These are phyloP conservation scores for Suzukiozyma palmioleophila DNA, from an alignment of 1,139 yeast species.

Conservation along the genomic window DNA sequence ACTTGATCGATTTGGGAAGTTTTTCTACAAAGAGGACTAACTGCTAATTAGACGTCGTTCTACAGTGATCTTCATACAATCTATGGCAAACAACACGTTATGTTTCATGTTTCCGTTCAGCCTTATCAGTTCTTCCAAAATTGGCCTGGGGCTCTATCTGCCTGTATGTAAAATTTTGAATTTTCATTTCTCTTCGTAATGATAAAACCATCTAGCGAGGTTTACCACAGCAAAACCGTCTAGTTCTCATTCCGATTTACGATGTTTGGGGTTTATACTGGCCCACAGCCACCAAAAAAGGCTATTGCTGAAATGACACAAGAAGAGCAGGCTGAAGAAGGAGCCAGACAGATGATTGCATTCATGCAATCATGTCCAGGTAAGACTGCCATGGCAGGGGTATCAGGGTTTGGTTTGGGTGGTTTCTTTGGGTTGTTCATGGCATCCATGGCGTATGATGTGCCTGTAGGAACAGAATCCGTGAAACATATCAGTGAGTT, in stretches of 20 bases:
- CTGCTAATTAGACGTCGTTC: no score
- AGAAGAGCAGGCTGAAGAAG: slow-evolving; percentile 90
- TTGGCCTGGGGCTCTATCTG: no score
- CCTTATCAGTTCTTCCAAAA: no score
- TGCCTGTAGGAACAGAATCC: slow-evolving; percentile 62
- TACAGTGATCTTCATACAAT: no score
- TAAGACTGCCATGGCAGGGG: slow-evolving; percentile 87
- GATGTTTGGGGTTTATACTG: slow-evolving; percentile 17
- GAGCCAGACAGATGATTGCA: slow-evolving; percentile 79
- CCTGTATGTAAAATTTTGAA: no score
- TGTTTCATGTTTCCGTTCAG: no score
- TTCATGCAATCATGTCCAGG: slow-evolving; percentile 96
- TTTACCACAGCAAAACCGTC: not conserved
- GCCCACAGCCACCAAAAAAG: slow-evolving; percentile 26
- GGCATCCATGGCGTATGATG: slow-evolving; percentile 91
- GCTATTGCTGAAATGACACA: slow-evolving; percentile 71
- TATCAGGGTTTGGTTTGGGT: slow-evolving; percentile 90
- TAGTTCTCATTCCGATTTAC: not conserved
- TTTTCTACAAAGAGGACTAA: slow-evolving; percentile 1
- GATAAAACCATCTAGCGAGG: no score
- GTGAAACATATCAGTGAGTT: slow-evolving; percentile 63
- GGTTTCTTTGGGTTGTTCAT: slow-evolving; percentile 94
- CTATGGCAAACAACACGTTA: no score
- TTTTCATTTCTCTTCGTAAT: no score
- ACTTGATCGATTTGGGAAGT: slow-evolving; percentile 8